Evolutionary conservation across 2,329 filamentous ascomycete species (phyloP), one percentile per base, ranked within the genome.

Genomic region (Uncinocarpus reesii): DNA sequence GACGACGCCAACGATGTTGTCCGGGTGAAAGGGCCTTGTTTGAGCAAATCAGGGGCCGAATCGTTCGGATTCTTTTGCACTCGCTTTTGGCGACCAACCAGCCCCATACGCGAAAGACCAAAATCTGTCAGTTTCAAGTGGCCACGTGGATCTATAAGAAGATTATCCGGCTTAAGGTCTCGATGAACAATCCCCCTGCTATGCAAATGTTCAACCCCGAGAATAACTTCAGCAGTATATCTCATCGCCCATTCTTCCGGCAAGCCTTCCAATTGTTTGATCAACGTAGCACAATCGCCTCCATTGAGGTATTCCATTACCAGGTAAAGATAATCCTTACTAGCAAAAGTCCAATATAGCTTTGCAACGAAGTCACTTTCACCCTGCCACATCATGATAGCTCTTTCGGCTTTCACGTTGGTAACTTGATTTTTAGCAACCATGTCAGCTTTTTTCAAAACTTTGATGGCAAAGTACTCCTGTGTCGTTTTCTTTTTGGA

Each of bases 371-470:
- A 98, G 52, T 98, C 92, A 64, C 93, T 98, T 66, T 96, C 88
- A 18, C 92, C 92, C 69, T 98, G 92, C 86, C 92, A 96, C 92
- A 98, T 98, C 92, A 98, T 96, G 62, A 98, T 98, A 18, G 93
- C 93, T 56, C 92, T 80, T 68, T 98, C 92, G 7, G 93, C 92
- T 68, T 98, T 96, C 60, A 98, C 92, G 61, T 98, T 98, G 57
- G 92, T 95, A 57, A 98, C 89, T 64, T 98, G 92, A 64, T 98
- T 98, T 69, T 98, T 98, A 53, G 92, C 92, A 53, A 98, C 87
- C 92, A 98, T 98, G 72, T 98, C 92, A n/a, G 92, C 89, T 68
- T 98, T 98, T 64, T 96, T 96, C 51, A 98, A 68, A 1, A 96
- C 92, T 63, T 98, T 98, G 71, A 98, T 96, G 7, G 92, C 92